phyloP scores from a whole-genome alignment of 495 filamentous ascomycete species.

The Podospora bellae-mahoneyi region DNA sequence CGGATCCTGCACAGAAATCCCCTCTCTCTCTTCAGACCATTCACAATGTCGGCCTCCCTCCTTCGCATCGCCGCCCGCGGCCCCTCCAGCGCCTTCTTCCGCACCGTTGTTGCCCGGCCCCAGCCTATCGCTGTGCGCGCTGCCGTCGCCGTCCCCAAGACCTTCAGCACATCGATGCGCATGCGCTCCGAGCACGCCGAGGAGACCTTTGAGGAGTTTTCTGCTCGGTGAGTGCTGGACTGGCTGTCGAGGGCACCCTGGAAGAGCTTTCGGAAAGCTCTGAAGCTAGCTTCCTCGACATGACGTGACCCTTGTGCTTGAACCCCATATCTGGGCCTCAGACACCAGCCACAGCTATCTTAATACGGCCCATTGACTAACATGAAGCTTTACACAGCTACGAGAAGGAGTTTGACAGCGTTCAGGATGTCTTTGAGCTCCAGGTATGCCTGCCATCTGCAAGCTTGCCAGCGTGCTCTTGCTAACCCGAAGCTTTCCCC shows the following conservation, averaged over 20 bases:
- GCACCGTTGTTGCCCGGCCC: constrained; percentile 56
- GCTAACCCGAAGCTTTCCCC: constrained; percentile 18
- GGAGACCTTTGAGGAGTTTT: constrained; percentile 99
- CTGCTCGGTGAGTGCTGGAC: constrained; percentile 72
- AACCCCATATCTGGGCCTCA: constrained; percentile 14
- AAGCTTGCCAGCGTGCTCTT: constrained; percentile 6
- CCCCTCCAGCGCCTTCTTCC: constrained; percentile 58
- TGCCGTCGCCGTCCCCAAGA: constrained; percentile 39
- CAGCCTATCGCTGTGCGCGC: constrained; percentile 38
- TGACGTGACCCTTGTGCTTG: constrained; percentile 29
- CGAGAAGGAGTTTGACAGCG: constrained; percentile 96
- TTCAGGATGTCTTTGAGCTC: constrained; percentile 99
- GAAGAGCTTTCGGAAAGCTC: constrained; percentile 28
- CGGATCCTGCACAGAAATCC: constrained; percentile 16
- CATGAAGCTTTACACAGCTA: constrained; percentile 58
- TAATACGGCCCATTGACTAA: constrained; percentile 31
- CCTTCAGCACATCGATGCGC: constrained; percentile 64
- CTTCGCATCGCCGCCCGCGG: constrained; percentile 69
- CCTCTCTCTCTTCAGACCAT: constrained; percentile 8
- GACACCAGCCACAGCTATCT: constrained; percentile 6
- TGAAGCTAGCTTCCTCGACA: constrained; percentile 21
- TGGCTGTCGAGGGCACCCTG: background rate
- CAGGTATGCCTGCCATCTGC: constrained; percentile 63
- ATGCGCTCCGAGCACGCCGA: constrained; percentile 63
- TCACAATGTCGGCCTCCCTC: constrained; percentile 59